phyloP scores from a whole-genome alignment of 768 basidiomycete species.

The Pleurotus sapidus region DNA sequence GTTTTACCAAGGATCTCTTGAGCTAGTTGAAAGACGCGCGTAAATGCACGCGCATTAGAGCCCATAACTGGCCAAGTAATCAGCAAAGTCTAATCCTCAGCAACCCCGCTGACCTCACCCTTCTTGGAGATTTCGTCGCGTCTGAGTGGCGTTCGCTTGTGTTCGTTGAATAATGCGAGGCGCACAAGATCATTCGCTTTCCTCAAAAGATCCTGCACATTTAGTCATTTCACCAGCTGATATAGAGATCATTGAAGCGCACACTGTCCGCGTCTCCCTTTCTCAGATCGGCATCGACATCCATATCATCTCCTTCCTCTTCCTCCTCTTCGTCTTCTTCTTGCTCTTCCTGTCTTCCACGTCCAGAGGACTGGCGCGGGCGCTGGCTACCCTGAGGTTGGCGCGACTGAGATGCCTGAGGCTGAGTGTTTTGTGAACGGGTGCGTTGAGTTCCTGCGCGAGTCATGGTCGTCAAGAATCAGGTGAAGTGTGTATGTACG shows the following conservation, averaged over 20 bases:
- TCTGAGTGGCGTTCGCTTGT: constrained; percentile 60
- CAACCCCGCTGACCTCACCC: constrained; percentile 35
- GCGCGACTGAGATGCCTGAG: background rate
- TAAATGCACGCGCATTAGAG: constrained; percentile 54
- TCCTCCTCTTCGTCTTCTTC: constrained; percentile 26
- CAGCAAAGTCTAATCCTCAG: background rate
- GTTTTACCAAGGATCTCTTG: constrained; percentile 60
- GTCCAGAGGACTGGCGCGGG: constrained; percentile 11
- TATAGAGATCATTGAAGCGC: background rate
- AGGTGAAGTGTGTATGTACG: background rate
- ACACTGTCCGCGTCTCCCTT: constrained; percentile 18
- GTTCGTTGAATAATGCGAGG: constrained; percentile 79
- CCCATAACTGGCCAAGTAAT: constrained; percentile 26
- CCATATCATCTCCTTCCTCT: constrained; percentile 33
- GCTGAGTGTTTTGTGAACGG: background rate
- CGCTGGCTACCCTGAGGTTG: background rate
- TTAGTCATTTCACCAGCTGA: background rate
- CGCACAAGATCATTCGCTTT: constrained; percentile 74
- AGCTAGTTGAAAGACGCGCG: constrained; percentile 57
- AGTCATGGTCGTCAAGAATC: background rate
- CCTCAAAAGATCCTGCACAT: constrained; percentile 53
- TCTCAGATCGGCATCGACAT: constrained; percentile 24
- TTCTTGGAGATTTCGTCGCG: constrained; percentile 89
- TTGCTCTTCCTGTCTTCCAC: constrained; percentile 21
- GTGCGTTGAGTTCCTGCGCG: background rate